phyloP scores from a whole-genome alignment of 2,329 filamentous ascomycete species.

The Aspergillus quadrilineatus region DNA sequence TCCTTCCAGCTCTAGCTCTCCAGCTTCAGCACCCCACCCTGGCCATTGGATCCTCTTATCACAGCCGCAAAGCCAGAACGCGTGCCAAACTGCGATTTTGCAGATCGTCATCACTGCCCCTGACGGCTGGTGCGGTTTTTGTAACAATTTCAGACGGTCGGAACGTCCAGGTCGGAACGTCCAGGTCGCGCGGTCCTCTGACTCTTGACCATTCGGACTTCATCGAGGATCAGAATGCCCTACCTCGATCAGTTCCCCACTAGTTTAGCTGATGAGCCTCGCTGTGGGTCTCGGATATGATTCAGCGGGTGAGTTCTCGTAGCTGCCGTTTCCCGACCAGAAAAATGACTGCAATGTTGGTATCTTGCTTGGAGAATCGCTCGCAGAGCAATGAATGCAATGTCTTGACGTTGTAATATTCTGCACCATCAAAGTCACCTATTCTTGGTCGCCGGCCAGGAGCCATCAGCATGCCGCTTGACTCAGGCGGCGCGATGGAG shows the following conservation, averaged over 20 bases:
- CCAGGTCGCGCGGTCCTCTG: slow-evolving; percentile 52
- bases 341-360: slow-evolving; percentile 28
- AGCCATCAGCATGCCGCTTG: slow-evolving; percentile 54
- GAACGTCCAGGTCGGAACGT: slow-evolving; percentile 56
- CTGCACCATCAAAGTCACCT: slow-evolving; percentile 52
- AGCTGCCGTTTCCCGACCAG: background rate
- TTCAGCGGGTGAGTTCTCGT: background rate
- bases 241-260: background rate
- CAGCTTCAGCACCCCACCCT: background rate
- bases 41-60: background rate
- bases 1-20: background rate
- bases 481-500: slow-evolving; percentile 63
- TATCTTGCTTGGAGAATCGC: slow-evolving; percentile 59
- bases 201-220: slow-evolving; percentile 48
- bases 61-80: background rate
- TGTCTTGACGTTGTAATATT: slow-evolving; percentile 61
- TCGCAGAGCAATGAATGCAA: slow-evolving; percentile 41
- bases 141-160: slow-evolving; percentile 50
- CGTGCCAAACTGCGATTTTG: slow-evolving; percentile 13
- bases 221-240: slow-evolving; percentile 36
- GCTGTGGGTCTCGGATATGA: slow-evolving; percentile 49
- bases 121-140: slow-evolving; percentile 50
- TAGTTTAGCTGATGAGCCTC: slow-evolving; percentile 19
- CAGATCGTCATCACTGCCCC: slow-evolving; percentile 11
- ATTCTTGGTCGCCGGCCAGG: slow-evolving; percentile 43